These are phyloP conservation scores for Agaricus bisporus DNA, from an alignment of 768 basidiomycete genomes.

Conservation along the genomic window DNA sequence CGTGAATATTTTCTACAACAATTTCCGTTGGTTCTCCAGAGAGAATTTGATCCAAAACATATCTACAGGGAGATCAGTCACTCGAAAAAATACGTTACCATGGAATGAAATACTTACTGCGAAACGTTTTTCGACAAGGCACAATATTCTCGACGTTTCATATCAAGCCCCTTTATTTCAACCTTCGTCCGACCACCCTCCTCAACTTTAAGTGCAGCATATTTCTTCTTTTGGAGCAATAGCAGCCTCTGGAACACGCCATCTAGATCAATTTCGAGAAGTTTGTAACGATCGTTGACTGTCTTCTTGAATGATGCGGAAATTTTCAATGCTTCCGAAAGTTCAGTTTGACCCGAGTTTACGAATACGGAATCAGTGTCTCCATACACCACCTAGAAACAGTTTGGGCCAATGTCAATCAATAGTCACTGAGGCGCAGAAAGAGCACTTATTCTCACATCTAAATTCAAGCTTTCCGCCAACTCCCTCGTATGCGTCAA, in stretches of 20 bases:
- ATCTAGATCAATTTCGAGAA: constrained; percentile 96
- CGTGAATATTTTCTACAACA: constrained; percentile 89
- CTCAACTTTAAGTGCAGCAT: constrained; percentile 93
- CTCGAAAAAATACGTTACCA: not conserved
- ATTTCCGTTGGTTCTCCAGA: constrained; percentile 87
- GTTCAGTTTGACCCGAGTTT: constrained; percentile 88
- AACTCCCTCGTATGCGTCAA: constrained; percentile 88
- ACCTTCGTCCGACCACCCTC: constrained; percentile 70
- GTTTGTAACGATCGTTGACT: constrained; percentile 91
- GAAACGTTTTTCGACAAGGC: constrained; percentile 88
- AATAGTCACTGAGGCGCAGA: not conserved
- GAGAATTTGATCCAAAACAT: constrained; percentile 83
- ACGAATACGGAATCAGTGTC: constrained; percentile 99
- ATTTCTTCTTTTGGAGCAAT: constrained; percentile 98
- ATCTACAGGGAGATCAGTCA: constrained; percentile 39
- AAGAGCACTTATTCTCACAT: constrained; percentile 47
- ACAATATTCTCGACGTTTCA: constrained; percentile 97
- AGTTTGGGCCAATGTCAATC: not conserved
- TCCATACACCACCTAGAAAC: constrained; percentile 94
- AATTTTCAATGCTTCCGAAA: constrained; percentile 86
- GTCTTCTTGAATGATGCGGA: constrained; percentile 91
- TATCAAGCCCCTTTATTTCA: constrained; percentile 96
- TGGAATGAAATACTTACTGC: constrained; percentile 51
- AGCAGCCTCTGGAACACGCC: constrained; percentile 89
- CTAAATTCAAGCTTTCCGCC: constrained; percentile 84